These are phyloP conservation scores for Rubia tinctorum DNA, from an alignment of 305 asterid species.

Conservation along the genomic window DNA sequence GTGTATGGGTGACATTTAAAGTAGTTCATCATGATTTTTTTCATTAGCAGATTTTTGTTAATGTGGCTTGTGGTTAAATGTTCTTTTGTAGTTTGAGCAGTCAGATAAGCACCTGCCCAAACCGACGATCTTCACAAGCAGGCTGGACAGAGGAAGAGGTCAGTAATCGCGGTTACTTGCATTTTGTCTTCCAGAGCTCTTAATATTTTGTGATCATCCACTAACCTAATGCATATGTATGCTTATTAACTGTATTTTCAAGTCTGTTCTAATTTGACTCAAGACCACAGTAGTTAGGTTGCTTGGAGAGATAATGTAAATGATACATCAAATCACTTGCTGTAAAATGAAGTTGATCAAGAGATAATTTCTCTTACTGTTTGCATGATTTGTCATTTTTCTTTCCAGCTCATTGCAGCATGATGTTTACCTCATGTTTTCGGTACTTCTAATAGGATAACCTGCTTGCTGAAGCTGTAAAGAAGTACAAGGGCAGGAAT, in stretches of 20 bases:
- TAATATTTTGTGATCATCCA: background rate
- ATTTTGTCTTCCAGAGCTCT: background rate
- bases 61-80: background rate
- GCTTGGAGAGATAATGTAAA: background rate
- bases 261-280: background rate
- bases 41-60: slow-evolving; percentile 2
- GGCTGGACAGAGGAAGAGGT: slow-evolving; percentile 96
- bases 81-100: slow-evolving; percentile 29
- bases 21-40: background rate
- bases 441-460: slow-evolving; percentile 46
- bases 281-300: background rate
- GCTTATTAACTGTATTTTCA: background rate
- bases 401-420: background rate
- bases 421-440: background rate
- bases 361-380: background rate
- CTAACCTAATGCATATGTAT: background rate
- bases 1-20: background rate
- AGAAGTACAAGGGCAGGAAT: slow-evolving; percentile 48
- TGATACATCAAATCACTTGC: background rate
- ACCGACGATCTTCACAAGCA: slow-evolving; percentile 78
- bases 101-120: slow-evolving; percentile 36
- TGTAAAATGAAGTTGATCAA: background rate
- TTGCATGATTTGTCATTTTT: background rate
- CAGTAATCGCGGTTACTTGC: slow-evolving; percentile 12
- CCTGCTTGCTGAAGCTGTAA: slow-evolving; percentile 55